A percentile compares a stretch with the other conserved stretches of the same genome.
These are phyloP conservation scores for Naganishia vishniacii DNA, from an alignment of 768 basidiomycete genomes.

Conservation along the genomic window DNA sequence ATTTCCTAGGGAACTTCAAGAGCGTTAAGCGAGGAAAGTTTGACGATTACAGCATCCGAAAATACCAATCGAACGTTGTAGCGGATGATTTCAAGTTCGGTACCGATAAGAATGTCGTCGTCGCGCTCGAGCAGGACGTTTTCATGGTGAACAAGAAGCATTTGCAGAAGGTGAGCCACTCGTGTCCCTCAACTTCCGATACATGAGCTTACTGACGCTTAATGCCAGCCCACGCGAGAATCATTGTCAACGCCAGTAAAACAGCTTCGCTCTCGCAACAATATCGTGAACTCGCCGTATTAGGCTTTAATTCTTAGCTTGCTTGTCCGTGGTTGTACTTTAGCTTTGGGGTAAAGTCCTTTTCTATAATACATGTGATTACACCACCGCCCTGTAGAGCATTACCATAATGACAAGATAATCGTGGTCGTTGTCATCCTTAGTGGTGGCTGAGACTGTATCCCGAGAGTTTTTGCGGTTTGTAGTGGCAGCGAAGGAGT, in stretches of 20 bases:
- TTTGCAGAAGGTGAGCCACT: constrained; percentile 70
- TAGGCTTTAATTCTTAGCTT: constrained; percentile 14
- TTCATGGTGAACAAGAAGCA: constrained; percentile 90
- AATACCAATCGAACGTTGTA: constrained; percentile 85
- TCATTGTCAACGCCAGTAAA: constrained; percentile 34
- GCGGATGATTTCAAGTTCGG: constrained; percentile 98
- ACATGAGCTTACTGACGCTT: neutral
- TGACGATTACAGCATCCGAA: constrained; percentile 92
- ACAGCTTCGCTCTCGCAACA: constrained; percentile 35
- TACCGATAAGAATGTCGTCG: constrained; percentile 94
- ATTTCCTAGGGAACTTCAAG: constrained; percentile 65
- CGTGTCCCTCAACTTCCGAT: neutral
- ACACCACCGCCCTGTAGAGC: neutral
- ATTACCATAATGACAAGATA: neutral
- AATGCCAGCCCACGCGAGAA: constrained; percentile 28
- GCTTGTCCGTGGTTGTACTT: neutral
- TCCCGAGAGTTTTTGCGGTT: too few relatives aligned
- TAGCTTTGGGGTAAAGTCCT: constrained; percentile 3
- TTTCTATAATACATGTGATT: constrained; percentile 13
- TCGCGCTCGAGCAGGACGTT: constrained; percentile 89
- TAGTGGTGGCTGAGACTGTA: too few relatives aligned
- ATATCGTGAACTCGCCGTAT: constrained; percentile 43
- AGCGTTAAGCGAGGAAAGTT: constrained; percentile 88
- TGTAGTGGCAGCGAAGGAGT: too few relatives aligned
- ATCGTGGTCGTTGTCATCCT: too few relatives aligned